These are phyloP conservation scores for Penicillium cosmopolitanum DNA, from an alignment of 495 filamentous ascomycete genomes.

Conservation along the genomic window DNA sequence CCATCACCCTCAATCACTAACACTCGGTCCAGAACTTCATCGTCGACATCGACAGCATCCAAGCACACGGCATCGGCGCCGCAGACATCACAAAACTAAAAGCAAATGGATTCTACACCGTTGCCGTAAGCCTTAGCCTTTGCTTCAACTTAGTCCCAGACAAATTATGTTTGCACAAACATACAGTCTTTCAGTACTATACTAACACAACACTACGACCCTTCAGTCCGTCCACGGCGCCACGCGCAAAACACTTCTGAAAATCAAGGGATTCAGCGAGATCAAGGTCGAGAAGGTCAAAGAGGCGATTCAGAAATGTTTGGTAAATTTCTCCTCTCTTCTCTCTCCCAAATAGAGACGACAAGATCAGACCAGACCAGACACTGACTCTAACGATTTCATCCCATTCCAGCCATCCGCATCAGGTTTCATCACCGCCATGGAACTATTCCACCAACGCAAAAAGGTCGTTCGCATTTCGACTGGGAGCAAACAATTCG, in stretches of 20 bases:
- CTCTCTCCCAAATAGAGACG: neutral
- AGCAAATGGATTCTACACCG: slow-evolving; percentile 68
- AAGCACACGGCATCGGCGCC: slow-evolving; percentile 73
- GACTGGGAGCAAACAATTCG: slow-evolving; percentile 77
- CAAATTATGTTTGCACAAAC: neutral
- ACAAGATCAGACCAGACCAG: neutral
- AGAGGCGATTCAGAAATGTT: slow-evolving; percentile 72
- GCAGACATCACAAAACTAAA: slow-evolving; percentile 78
- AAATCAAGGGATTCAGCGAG: slow-evolving; percentile 82
- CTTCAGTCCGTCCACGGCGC: slow-evolving; percentile 66
- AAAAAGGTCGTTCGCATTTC: slow-evolving; percentile 71
- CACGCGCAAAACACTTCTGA: slow-evolving; percentile 66
- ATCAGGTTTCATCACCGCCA: slow-evolving; percentile 75
- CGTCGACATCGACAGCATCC: slow-evolving; percentile 74
- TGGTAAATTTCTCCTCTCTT: slow-evolving; percentile 44
- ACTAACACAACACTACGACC: neutral
- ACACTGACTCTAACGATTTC: neutral
- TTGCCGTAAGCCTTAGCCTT: slow-evolving; percentile 54
- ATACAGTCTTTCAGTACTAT: neutral
- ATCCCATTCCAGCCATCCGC: slow-evolving; percentile 55
- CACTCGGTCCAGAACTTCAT: slow-evolving; percentile 56
- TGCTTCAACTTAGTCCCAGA: neutral
- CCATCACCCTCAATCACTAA: neutral
- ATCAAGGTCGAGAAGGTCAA: slow-evolving; percentile 83
- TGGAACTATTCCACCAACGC: slow-evolving; percentile 69